phyloP scores from a whole-genome alignment of 495 filamentous ascomycete genomes.

The Annulohypoxylon bovei region DNA sequence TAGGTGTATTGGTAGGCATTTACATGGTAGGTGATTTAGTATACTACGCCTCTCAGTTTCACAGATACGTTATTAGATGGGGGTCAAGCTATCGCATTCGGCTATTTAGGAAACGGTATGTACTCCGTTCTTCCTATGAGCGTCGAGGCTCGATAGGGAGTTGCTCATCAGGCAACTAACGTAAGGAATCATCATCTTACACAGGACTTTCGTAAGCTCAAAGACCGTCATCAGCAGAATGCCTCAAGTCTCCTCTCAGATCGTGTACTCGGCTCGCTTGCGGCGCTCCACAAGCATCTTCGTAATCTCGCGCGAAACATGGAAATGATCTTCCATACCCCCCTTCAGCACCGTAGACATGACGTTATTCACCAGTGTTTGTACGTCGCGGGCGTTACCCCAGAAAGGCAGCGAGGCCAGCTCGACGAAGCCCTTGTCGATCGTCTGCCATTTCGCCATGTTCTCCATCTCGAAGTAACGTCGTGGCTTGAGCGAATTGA shows the following conservation, averaged over 20 bases:
- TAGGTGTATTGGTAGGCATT: no score
- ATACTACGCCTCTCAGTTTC: no score
- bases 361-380: background rate
- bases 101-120: no score
- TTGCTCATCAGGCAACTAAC: no score
- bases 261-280: background rate
- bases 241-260: background rate
- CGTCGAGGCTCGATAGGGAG: no score
- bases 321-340: background rate
- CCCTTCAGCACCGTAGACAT: background rate
- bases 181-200: no score
- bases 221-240: background rate
- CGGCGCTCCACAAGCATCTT: background rate
- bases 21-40: no score
- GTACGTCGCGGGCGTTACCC: slow-evolving; percentile 4
- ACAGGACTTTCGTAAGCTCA: no score
- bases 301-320: background rate
- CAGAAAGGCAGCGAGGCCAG: background rate
- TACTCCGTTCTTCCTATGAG: no score
- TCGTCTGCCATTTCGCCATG: background rate
- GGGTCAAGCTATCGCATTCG: no score
- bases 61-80: no score
- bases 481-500: background rate
- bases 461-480: background rate
- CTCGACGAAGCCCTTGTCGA: background rate